phyloP scores from a whole-genome alignment of 495 filamentous ascomycete genomes.

The Pyrenopolyporus hunteri region DNA sequence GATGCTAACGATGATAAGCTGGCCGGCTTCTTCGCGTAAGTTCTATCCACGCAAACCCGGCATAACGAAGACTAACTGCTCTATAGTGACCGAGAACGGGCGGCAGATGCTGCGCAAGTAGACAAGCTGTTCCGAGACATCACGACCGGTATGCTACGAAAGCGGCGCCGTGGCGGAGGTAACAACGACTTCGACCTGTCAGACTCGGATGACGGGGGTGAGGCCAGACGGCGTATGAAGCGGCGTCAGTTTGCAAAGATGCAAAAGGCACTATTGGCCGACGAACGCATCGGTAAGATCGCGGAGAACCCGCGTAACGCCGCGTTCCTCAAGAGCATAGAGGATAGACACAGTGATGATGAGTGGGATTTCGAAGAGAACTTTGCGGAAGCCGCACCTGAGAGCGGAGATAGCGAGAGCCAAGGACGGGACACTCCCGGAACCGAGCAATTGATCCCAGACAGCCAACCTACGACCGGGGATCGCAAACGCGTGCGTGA shows the following conservation, averaged over 20 bases:
- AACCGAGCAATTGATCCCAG: slow-evolving; percentile 45
- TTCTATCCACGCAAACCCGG: slow-evolving; percentile 26
- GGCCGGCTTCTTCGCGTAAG: slow-evolving; percentile 88
- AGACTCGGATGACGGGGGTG: slow-evolving; percentile 84
- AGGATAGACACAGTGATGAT: slow-evolving; percentile 80
- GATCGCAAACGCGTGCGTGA: slow-evolving; percentile 36
- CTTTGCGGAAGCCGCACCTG: slow-evolving; percentile 58
- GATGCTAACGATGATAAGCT: slow-evolving; percentile 78
- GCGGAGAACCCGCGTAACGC: slow-evolving; percentile 87
- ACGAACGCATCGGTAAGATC: slow-evolving; percentile 88
- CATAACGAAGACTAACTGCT: slow-evolving; percentile 32
- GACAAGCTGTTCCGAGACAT: slow-evolving; percentile 91
- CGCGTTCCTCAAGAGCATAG: slow-evolving; percentile 88
- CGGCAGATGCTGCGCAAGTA: slow-evolving; percentile 79
- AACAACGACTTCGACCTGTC: slow-evolving; percentile 79
- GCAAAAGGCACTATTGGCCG: slow-evolving; percentile 85
- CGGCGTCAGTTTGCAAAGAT: slow-evolving; percentile 88
- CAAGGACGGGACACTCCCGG: slow-evolving; percentile 4
- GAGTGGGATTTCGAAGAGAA: slow-evolving; percentile 75
- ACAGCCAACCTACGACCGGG: slow-evolving; percentile 49
- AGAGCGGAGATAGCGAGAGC: slow-evolving; percentile 47
- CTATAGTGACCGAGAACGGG: slow-evolving; percentile 66
- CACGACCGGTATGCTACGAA: slow-evolving; percentile 81
- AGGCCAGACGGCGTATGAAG: slow-evolving; percentile 78
- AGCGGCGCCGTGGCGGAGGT: slow-evolving; percentile 64